Evolutionary conservation across 441 rosid genomes (phyloP).

Genomic region (Erysimum pusillum): DNA sequence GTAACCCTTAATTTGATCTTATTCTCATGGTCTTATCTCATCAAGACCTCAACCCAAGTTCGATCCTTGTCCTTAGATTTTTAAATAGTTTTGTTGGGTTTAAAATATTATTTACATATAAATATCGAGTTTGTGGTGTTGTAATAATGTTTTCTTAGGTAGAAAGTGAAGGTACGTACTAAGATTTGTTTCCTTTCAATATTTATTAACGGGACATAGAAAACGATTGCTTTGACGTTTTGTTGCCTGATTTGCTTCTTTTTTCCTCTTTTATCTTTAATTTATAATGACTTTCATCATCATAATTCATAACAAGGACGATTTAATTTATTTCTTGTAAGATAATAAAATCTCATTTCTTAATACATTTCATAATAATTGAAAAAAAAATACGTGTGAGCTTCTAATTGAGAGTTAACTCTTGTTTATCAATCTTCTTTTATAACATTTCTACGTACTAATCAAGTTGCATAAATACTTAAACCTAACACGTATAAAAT

Average conservation of each 20-base stretch:
- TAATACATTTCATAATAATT: neutral
- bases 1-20: neutral
- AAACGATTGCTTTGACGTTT: constrained; percentile 38
- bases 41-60: neutral
- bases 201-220: constrained; percentile 3
- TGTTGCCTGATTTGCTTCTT: constrained; percentile 2
- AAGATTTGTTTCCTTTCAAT: constrained; percentile 14
- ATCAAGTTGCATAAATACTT: neutral
- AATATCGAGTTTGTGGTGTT: no score
- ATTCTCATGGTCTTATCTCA: neutral
- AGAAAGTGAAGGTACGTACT: constrained; percentile 6
- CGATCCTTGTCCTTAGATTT: neutral
- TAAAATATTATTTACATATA: neutral
- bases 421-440: no score
- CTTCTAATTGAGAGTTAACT: neutral
- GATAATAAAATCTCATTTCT: neutral
- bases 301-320: neutral
- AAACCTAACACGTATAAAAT: neutral
- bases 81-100: neutral
- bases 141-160: constrained; percentile 18
- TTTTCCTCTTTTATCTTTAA: neutral
- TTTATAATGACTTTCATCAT: neutral
- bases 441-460: no score
- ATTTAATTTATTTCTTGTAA: neutral
- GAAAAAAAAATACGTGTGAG: neutral